phyloP scores from a whole-genome alignment of 1,139 yeast genomes.

The Saccharomyces hybrid region DNA sequence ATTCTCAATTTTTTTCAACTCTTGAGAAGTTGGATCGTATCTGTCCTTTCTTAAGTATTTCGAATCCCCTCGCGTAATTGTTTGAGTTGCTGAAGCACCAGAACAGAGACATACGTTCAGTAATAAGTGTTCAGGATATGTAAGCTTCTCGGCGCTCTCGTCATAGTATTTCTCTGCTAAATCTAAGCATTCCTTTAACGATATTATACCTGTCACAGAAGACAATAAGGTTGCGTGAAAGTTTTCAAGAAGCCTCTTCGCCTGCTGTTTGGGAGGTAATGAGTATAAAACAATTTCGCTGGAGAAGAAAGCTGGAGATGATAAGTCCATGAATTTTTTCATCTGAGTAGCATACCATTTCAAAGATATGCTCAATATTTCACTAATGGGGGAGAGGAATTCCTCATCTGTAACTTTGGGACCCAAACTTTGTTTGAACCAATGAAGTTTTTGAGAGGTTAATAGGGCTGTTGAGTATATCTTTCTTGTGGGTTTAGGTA shows the following conservation, averaged over 20 bases:
- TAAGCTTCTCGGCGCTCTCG: slow-evolving; percentile 9
- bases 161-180: slow-evolving; percentile 18
- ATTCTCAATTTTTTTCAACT: slow-evolving; percentile 19
- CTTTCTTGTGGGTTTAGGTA: slow-evolving; percentile 12
- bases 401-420: slow-evolving; percentile 8
- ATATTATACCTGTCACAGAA: slow-evolving; percentile 18
- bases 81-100: slow-evolving; percentile 18
- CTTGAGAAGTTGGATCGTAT: slow-evolving; percentile 16
- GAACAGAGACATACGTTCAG: slow-evolving; percentile 21
- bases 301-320: slow-evolving; percentile 16
- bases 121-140: slow-evolving; percentile 23
- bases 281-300: slow-evolving; percentile 13
- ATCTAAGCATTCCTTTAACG: slow-evolving; percentile 14
- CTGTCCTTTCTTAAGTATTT: slow-evolving; percentile 18
- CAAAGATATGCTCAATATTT: slow-evolving; percentile 15
- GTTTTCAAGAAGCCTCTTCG: slow-evolving; percentile 19
- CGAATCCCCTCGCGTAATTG: slow-evolving; percentile 11
- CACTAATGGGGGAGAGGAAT: slow-evolving; percentile 17
- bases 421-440: slow-evolving; percentile 16
- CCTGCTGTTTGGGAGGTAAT: slow-evolving; percentile 21
- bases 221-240: slow-evolving; percentile 15
- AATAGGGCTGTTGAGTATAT: slow-evolving; percentile 18
- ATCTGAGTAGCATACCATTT: slow-evolving; percentile 25
- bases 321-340: slow-evolving; percentile 20
- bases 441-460: slow-evolving; percentile 19